Evolutionary conservation across 805 yeast genomes (phyloP), one percentile per base, ranked within the genome.

Genomic region (Hanseniaspora singularis): DNA sequence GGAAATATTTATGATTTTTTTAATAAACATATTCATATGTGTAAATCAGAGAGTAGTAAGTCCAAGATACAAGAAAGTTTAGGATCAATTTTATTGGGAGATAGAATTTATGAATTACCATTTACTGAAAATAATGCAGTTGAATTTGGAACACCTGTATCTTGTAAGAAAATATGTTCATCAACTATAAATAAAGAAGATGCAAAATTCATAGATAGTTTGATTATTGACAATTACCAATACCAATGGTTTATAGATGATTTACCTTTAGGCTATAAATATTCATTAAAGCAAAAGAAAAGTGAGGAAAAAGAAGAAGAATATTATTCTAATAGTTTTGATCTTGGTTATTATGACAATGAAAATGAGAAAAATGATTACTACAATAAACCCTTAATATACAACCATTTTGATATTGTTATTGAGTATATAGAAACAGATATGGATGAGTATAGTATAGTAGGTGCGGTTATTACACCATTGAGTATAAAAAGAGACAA

Each of bases 211-310:
- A 82, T 88, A 40, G 79, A 80, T 59, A 72, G 82, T 56, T 74
- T 82, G 57, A 82, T 92, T 54, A 71, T 78, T 53, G 85, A 88
- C 40, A 88, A 87, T 2, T 92, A 84, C 62, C 75, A 72, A 58
- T 84, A 85, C 63, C 89, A 89, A 61, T 89, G 97, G 97, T 69
- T 88, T 45, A 67, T 92, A 49, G 98, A 92, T 61, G 96, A 96
- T 1, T 74, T 92, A 55, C 98, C 98, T 10, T 94, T 87, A 6
- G 95, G 95, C 6, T 19, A 27, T 9, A 39, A 28, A 14, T 30
- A 44, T 12, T 34, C 15, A 14, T n/a, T 37, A 3, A 77, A 74
- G 56, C 59, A 63, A 43, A 65, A 77, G 22, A 58, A 62, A 40
- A 89, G 83, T 56, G 59, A 61, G 46, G 72, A 74, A 55, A 79